A percentile compares a stretch with the other conserved stretches of the same genome.
Evolutionary conservation across 257 asterid genomes (phyloP).

Genomic region (Nicotiana otophora): DNA sequence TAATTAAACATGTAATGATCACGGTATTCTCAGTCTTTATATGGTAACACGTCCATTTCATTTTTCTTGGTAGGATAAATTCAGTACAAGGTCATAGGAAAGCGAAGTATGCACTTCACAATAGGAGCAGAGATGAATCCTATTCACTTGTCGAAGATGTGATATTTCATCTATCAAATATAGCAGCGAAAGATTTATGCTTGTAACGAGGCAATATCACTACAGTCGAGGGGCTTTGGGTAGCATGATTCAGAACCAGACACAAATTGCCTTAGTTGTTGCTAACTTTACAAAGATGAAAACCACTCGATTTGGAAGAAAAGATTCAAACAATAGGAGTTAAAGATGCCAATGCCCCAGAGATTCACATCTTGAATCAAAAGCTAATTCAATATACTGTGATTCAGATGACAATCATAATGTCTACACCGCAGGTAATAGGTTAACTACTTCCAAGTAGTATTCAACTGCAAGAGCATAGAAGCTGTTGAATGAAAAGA

Average conservation of each 20-base stretch:
- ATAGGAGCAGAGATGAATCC: background rate
- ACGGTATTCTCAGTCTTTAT: too few species aligned
- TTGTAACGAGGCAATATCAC: background rate
- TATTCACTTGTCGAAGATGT: background rate
- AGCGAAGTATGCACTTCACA: background rate
- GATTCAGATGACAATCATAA: background rate
- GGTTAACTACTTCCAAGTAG: background rate
- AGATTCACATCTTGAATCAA: background rate
- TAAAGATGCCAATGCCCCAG: background rate
- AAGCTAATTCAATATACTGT: background rate
- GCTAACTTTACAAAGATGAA: background rate
- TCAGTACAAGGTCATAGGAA: background rate
- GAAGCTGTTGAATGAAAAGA: background rate
- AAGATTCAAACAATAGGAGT: background rate
- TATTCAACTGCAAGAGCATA: constrained; percentile 6
- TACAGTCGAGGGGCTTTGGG: background rate
- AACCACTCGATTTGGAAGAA: background rate
- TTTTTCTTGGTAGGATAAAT: too few species aligned
- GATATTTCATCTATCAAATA: background rate
- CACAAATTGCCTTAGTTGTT: background rate
- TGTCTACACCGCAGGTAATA: background rate
- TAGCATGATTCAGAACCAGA: background rate
- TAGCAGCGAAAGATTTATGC: background rate
- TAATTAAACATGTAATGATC: too few species aligned
- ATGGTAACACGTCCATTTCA: too few species aligned